phyloP scores from a whole-genome alignment of 352 stramenopile genomes.

The Pythium vanterpoolii region DNA sequence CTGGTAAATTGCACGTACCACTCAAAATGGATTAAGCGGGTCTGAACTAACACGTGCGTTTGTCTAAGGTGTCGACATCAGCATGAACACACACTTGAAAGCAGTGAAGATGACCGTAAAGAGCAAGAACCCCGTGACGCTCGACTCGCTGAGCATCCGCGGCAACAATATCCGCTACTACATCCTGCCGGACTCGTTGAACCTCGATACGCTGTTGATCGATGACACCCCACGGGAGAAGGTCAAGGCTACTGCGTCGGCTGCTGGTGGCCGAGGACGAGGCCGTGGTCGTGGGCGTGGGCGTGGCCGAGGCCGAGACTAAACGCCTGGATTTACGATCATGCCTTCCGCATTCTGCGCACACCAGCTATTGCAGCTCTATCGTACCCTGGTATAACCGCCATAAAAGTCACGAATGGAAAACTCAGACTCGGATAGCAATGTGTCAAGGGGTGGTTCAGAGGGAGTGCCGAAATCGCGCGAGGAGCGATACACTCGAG shows the following conservation, averaged over 20 bases:
- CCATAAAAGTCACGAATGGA: background rate
- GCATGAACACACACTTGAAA: constrained; percentile 99
- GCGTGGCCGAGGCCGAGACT: constrained; percentile 46
- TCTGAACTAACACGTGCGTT: background rate
- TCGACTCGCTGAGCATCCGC: constrained; percentile 97
- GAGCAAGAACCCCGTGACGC: constrained; percentile 96
- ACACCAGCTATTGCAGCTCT: background rate
- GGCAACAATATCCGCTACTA: constrained; percentile 98
- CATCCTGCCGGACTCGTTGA: constrained; percentile 94
- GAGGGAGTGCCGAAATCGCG: too few species aligned
- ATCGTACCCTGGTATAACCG: background rate
- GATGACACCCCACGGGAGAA: constrained; percentile 97
- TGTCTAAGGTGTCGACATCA: constrained; percentile 95
- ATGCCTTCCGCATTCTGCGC: background rate
- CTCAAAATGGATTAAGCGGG: background rate
- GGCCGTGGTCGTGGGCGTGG: constrained; percentile 78
- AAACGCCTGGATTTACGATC: constrained; percentile 3
- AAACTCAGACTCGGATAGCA: background rate
- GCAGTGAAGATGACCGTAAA: constrained; percentile 98
- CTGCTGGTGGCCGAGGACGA: constrained; percentile 61
- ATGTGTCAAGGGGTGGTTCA: too few species aligned
- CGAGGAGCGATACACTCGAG: too few species aligned
- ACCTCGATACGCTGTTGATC: constrained; percentile 98
- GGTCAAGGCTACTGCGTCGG: constrained; percentile 66
- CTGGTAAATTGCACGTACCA: constrained; percentile 48